Conservation (phyloP, 2,329 filamentous ascomycete genomes). For the Diplodia sapinea region DNA sequence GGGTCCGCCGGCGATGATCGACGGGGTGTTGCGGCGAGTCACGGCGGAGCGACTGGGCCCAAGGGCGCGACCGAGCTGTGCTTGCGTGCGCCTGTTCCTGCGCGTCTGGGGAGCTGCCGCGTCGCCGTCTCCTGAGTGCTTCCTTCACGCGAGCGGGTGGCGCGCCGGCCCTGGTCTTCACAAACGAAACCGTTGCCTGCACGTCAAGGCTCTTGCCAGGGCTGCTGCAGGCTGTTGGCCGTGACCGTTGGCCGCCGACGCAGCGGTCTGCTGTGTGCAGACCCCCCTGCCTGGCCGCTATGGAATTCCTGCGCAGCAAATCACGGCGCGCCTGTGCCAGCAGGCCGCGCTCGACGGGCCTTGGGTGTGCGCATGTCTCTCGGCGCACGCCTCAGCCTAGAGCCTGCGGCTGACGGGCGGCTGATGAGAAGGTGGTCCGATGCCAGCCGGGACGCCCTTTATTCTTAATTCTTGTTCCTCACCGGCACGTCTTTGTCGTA, state of each 20-base stretch:
- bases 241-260: not conserved
- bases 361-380: not conserved
- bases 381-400: not conserved
- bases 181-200: constrained; percentile 22
- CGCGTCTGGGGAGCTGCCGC: constrained; percentile 16
- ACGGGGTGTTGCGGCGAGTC: constrained; percentile 29
- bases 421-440: not conserved
- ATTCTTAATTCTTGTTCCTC: not conserved
- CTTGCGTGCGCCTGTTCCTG: constrained; percentile 6
- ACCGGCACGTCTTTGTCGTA: not conserved
- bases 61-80: constrained; percentile 8
- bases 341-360: constrained; percentile 3
- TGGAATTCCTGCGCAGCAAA: not conserved
- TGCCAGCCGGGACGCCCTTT: not conserved
- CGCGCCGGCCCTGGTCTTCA: constrained; percentile 13
- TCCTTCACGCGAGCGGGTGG: constrained; percentile 27
- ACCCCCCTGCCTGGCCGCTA: not conserved
- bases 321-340: constrained; percentile 19
- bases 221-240: constrained; percentile 2
- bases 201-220: constrained; percentile 21
- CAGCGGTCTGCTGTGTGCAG: constrained; percentile 3
- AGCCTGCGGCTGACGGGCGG: not conserved
- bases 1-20: constrained; percentile 28
- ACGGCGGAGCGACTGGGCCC: constrained; percentile 23
- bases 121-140: constrained; percentile 27